These are phyloP conservation scores for Collybiopsis confluens DNA, from an alignment of 768 basidiomycete genomes.

Conservation along the genomic window DNA sequence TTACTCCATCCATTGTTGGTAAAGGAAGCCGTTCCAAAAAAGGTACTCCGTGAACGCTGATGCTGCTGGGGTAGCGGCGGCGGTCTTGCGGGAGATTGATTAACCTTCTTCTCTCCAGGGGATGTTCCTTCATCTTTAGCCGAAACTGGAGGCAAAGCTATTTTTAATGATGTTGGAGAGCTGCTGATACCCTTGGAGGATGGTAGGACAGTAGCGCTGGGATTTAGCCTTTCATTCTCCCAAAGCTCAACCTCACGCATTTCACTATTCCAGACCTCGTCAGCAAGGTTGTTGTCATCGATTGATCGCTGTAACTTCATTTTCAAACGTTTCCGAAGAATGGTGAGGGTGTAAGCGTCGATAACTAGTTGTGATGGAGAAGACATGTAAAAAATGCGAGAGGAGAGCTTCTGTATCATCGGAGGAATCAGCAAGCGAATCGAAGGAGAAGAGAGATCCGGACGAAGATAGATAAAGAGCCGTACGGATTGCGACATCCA, in stretches of 20 bases:
- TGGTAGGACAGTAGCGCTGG: slow-evolving; percentile 9
- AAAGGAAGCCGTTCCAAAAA: not conserved
- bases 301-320: slow-evolving; percentile 35
- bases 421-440: not conserved
- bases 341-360: slow-evolving; percentile 6
- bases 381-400: not conserved
- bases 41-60: slow-evolving; percentile 5
- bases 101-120: slow-evolving; percentile 3
- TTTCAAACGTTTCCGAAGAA: slow-evolving; percentile 15
- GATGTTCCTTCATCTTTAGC: not conserved
- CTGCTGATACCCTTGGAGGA: not conserved
- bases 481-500: not conserved
- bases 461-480: not conserved
- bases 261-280: slow-evolving; percentile 61
- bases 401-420: not conserved
- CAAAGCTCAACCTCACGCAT: slow-evolving; percentile 69
- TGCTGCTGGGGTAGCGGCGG: slow-evolving; percentile 2
- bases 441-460: not conserved
- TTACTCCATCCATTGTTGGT: slow-evolving; percentile 38
- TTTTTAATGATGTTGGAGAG: not conserved
- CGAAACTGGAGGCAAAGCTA: not conserved
- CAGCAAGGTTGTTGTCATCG: slow-evolving; percentile 64
- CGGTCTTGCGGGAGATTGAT: not conserved
- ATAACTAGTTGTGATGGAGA: not conserved
- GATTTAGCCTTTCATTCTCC: slow-evolving; percentile 72